phyloP scores from a whole-genome alignment of 2,329 filamentous ascomycete species.

The Trichoderma sp. region DNA sequence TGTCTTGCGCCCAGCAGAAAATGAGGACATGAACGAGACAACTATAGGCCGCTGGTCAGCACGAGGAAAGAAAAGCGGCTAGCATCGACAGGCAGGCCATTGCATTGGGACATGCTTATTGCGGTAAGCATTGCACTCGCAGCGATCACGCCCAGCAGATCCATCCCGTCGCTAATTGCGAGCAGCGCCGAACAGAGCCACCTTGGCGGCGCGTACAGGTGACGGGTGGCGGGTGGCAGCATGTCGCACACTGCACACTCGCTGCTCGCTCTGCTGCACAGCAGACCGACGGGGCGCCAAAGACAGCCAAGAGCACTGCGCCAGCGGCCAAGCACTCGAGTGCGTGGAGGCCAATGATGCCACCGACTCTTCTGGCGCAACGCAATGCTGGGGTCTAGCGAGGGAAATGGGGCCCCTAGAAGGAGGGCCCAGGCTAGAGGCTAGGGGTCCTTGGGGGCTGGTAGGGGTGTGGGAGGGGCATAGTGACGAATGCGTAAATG shows the following conservation, averaged over 20 bases:
- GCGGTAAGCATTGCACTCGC: background rate
- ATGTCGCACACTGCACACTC: background rate
- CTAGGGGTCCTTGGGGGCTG: slow-evolving; percentile 21
- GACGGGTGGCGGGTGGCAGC: background rate
- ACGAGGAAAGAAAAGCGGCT: slow-evolving; percentile 8
- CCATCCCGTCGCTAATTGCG: background rate
- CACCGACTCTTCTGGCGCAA: background rate
- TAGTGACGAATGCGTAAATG: slow-evolving; percentile 16
- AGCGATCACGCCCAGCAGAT: background rate
- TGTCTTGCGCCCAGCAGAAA: slow-evolving; percentile 59
- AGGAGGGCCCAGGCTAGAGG: background rate
- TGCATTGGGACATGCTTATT: background rate
- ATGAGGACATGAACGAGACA: slow-evolving; percentile 84
- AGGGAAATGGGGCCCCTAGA: slow-evolving; percentile 2
- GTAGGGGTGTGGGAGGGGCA: slow-evolving; percentile 8
- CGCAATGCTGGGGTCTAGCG: slow-evolving; percentile 24
- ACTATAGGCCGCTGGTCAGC: slow-evolving; percentile 54
- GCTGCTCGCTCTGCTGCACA: background rate
- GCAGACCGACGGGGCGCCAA: background rate
- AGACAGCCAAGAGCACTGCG: background rate
- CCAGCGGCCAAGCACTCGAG: background rate
- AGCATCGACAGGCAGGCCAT: background rate
- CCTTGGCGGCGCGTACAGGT: background rate
- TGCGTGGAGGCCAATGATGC: slow-evolving; percentile 14
- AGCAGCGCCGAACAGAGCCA: background rate